Evolutionary conservation across 345 rosid species (phyloP).

Genomic region (Zanthoxylum bungeanum): DNA sequence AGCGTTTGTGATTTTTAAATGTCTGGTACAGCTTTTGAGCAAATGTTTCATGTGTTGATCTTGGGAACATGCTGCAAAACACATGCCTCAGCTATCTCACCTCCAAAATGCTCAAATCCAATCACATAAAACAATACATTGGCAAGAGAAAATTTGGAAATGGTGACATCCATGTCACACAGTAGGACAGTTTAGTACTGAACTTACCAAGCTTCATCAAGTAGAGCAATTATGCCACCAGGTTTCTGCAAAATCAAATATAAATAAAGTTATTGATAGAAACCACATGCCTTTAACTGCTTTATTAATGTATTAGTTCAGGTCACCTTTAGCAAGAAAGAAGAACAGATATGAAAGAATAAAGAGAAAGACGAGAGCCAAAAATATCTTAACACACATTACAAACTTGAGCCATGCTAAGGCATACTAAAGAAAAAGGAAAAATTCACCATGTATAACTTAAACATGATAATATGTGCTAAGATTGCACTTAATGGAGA

Average conservation of each 20-base stretch:
- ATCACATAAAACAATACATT: not conserved
- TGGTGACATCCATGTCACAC: not conserved
- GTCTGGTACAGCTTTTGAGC: conserved; percentile 98
- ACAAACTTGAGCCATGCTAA: not conserved
- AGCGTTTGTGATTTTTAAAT: conserved; percentile 86
- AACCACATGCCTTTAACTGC: not conserved
- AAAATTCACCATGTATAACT: not conserved
- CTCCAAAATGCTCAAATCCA: conserved; percentile 8
- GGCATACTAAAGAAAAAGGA: not conserved
- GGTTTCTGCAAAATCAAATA: conserved; percentile 74
- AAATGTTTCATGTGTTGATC: conserved; percentile 97
- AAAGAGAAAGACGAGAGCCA: not conserved
- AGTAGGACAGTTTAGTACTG: conserved; percentile 2
- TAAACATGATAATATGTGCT: not conserved
- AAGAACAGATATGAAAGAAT: not conserved
- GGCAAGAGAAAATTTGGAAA: conserved; percentile 4
- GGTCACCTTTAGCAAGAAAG: not conserved
- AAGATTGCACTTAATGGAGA: not conserved
- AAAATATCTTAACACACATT: not conserved
- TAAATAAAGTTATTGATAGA: not conserved
- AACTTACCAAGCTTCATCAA: conserved; percentile 99
- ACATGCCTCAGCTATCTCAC: conserved; percentile 24
- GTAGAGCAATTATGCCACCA: conserved; percentile 97
- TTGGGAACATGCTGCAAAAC: conserved; percentile 87
- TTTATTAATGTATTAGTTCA: not conserved